phyloP scores from a whole-genome alignment of 2,329 filamentous ascomycete genomes.

The Lachnum nothofagi region DNA sequence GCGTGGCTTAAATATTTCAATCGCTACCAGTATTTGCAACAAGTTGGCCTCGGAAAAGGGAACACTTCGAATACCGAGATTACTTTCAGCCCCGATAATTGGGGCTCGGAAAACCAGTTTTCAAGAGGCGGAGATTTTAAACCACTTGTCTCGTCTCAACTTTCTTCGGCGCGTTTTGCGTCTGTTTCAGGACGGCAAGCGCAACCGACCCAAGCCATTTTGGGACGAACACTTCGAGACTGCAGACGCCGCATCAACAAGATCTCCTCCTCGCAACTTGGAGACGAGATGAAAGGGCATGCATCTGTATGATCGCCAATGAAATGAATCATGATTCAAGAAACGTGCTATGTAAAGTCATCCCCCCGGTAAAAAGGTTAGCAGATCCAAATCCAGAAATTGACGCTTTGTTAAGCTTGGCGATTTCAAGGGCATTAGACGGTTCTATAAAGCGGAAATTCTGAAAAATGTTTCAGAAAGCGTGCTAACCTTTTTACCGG shows the following conservation, averaged over 20 bases:
- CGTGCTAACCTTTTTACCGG: no score
- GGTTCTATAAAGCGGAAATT: no score
- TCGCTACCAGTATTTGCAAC: no score
- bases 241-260: not conserved
- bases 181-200: not conserved
- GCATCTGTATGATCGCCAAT: constrained; percentile 3
- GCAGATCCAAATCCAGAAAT: not conserved
- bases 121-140: not conserved
- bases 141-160: not conserved
- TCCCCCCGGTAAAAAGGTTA: not conserved
- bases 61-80: no score
- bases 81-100: no score
- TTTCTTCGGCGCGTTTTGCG: not conserved
- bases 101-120: no score
- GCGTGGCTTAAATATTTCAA: no score
- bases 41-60: no score
- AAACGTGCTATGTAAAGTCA: not conserved
- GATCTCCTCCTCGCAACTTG: not conserved
- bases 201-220: not conserved
- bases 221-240: not conserved
- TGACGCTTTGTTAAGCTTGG: no score
- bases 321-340: not conserved
- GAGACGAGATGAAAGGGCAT: not conserved
- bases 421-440: no score
- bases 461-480: no score